Base-by-base conservation (phyloP, 805 yeast genomes). In the Middelhovenomyces tepae region DNA sequence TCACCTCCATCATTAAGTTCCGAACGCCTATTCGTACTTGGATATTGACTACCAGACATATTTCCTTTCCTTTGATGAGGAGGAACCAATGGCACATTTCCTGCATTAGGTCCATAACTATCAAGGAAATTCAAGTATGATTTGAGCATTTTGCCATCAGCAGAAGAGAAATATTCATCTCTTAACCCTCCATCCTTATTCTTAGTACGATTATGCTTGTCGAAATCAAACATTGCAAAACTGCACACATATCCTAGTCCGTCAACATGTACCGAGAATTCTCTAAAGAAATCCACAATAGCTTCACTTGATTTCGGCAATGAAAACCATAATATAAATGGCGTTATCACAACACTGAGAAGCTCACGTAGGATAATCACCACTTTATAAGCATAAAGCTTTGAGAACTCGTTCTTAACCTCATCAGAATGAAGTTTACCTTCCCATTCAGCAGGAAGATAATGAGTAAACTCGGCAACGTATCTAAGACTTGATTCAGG, bases 201-300 rank as follows among this genome's bases (percentile, higher is more conserved):
- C 29, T 37, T 38, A 24, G 34, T 20, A 5, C 36, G 15, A 16
- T 43, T 40, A 13, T 69, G 67, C 42, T 73, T 73, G 40, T 78
- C 86, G 41, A 80, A 74, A 44, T 84, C 79, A 58, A 91, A 91
- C 77, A 84, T 83, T 2, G 97, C 97, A 65, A 78, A 85, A 19
- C 84, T 78, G 51, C 97, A 89, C 23, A 91, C 94, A 50, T 87
- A 80, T 0, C 98, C 99, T 25, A 91, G 62, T 0, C 95, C 97
- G 59, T 87, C 96, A 30, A 87, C 84, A 53, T 89, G 91, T 8
- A 86, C 77, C 8, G 94, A 77, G 45, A 73, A 79, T 38, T 89
- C 96, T 36, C 97, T 62, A 55, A 89, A 84, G 50, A 91, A 91
- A 51, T 91, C 97, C 20, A 91, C 72, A 28, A 91, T 80, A 17